Evolutionary conservation across 495 filamentous ascomycete genomes (phyloP).

Genomic region (Penicillium taxi): DNA sequence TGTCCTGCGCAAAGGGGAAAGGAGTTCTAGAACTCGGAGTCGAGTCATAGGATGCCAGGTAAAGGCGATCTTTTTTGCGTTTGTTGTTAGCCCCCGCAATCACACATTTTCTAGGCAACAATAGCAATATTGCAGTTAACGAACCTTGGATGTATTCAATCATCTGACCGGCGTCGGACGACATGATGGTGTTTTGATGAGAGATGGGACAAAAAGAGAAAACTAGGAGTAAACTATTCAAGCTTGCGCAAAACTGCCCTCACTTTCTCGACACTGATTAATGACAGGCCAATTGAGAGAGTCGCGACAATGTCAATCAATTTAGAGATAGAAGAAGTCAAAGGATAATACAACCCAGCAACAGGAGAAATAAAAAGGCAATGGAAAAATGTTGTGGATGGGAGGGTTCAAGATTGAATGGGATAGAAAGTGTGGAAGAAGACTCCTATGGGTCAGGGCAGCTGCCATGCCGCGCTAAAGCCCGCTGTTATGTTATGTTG

Average conservation of each 20-base stretch:
- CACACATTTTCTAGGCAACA: neutral
- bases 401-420: conserved; percentile 9
- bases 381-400: conserved; percentile 7
- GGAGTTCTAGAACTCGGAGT: conserved; percentile 69
- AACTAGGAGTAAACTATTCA: conserved; percentile 8
- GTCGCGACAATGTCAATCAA: conserved; percentile 6
- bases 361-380: conserved; percentile 2
- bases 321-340: conserved; percentile 8
- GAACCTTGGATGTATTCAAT: conserved; percentile 74
- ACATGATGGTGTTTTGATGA: conserved; percentile 29
- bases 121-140: conserved; percentile 9
- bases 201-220: too few species aligned
- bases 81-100: conserved; percentile 9
- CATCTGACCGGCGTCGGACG: conserved; percentile 48
- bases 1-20: conserved; percentile 70
- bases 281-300: conserved; percentile 5
- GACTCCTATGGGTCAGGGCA: conserved; percentile 33
- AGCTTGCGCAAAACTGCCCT: conserved; percentile 1
- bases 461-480: conserved; percentile 37
- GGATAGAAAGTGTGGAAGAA: conserved; percentile 17
- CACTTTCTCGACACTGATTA: too few species aligned
- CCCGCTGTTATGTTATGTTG: conserved; percentile 41
- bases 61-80: conserved; percentile 67
- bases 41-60: conserved; percentile 85
- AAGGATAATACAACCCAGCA: conserved; percentile 13